These are phyloP conservation scores for Cinnamomum micranthum DNA, from an alignment of 164 flowering plant species.

Conservation along the genomic window DNA sequence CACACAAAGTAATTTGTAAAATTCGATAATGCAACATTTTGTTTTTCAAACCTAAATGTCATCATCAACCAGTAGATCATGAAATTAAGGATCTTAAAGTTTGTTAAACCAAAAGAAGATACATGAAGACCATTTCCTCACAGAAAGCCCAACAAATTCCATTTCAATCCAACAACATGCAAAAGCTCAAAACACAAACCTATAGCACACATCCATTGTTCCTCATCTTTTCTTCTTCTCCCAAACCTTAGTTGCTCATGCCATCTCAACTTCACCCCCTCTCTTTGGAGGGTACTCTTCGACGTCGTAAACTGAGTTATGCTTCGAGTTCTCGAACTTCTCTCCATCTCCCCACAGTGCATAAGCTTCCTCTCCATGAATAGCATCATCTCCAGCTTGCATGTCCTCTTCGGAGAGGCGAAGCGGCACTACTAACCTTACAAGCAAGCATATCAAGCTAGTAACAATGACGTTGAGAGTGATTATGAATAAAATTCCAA, in stretches of 20 bases:
- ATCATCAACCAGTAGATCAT: no score
- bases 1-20: no score
- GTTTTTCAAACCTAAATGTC: no score
- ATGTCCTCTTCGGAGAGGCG: slow-evolving; percentile 26
- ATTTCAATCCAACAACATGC: no score
- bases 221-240: neutral
- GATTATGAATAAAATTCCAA: slow-evolving; percentile 24
- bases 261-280: slow-evolving; percentile 9
- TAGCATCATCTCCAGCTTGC: slow-evolving; percentile 25
- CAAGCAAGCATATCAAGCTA: slow-evolving; percentile 27
- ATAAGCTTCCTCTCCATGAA: slow-evolving; percentile 39
- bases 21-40: no score
- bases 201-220: neutral
- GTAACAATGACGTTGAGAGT: slow-evolving; percentile 26
- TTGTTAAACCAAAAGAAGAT: no score
- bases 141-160: no score
- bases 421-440: slow-evolving; percentile 30
- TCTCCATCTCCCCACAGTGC: slow-evolving; percentile 24
- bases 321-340: slow-evolving; percentile 15
- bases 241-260: neutral
- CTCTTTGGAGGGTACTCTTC: slow-evolving; percentile 5
- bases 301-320: slow-evolving; percentile 12
- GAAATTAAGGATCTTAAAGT: no score
- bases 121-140: no score
- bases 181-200: no score